Evolutionary conservation across 1,284 basidiomycete genomes (phyloP).

Genomic region (Pascua guehoae): DNA sequence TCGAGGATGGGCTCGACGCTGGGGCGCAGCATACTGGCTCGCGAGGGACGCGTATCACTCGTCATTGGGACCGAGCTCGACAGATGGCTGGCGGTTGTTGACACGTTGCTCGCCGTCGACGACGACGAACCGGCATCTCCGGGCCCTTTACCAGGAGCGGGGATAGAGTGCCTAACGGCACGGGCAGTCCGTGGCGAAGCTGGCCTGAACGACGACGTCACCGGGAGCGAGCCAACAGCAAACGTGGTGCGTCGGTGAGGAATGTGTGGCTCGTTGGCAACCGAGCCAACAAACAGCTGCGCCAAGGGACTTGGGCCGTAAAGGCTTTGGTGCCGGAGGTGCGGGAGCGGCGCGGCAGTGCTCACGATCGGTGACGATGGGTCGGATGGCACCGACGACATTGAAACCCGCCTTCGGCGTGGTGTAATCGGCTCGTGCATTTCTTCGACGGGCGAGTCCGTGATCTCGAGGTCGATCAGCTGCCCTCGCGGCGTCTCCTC

Average conservation of each 20-base stretch:
- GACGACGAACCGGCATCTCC: too few species aligned
- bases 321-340: conserved; percentile 33
- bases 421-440: too few species aligned
- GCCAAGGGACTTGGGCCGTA: conserved; percentile 47
- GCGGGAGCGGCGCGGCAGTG: conserved; percentile 6
- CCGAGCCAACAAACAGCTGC: conserved; percentile 36
- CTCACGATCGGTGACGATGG: background rate
- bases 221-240: conserved; percentile 12
- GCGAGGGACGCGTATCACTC: too few species aligned
- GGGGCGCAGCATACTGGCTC: background rate
- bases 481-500: conserved; percentile 3
- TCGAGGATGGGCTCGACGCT: background rate
- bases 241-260: conserved; percentile 1
- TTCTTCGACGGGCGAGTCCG: conserved; percentile 5
- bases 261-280: background rate
- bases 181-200: too few species aligned
- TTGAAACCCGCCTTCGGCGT: too few species aligned
- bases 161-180: too few species aligned
- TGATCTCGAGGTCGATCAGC: background rate
- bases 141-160: too few species aligned
- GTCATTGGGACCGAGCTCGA: too few species aligned
- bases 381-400: too few species aligned
- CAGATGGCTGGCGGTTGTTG: too few species aligned
- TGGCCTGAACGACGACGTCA: conserved; percentile 2
- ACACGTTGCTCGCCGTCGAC: too few species aligned